Evolutionary conservation across 345 rosid species (phyloP), one percentile per base, ranked within the genome.

Genomic region (Cardiospermum halicacabum): DNA sequence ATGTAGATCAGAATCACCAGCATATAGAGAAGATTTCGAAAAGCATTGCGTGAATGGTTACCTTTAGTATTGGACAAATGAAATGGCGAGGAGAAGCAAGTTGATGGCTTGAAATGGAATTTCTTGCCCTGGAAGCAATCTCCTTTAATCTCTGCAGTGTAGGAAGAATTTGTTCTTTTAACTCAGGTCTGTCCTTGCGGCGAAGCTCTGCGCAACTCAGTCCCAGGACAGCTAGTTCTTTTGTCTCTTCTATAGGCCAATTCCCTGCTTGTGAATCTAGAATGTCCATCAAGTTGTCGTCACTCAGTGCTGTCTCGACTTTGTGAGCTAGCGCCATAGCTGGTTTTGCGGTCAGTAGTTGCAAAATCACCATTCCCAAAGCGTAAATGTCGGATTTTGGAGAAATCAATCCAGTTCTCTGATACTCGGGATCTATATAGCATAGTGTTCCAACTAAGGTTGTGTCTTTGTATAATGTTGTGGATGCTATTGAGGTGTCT

Each of bases 401-500:
- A 59, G 90, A 86, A 73, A 89, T 62, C 69, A 71, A 26, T n/a
- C 98, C 97, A 0, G 82, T 93, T 71, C 97, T 69, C 65, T 90
- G 97, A 68, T 93, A 89, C 77, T 93, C 97, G 0, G 98, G 98
- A 65, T 93, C 98, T 3, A 90, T 85, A 42, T 93, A 93, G 76
- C 92, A 85, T 24, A 86, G 69, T 5, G 96, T 89, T 48, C 98
- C 98, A 8, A 83, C 96, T 0, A 87, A 93, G 19, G 78, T 86
- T 16, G 91, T 85, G 50, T 84, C 84, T 56, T 74, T 82, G 69
- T 59, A 74, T n/a, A n/a, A n/a, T 67, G 62, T 65, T 19, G 82
- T 67, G 60, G 83, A 71, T 26, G 67, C 27, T 13, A 62, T 57
- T 13, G 65, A 62, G 26, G 80, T 56, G 18, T 84, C 90, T 2